Conservation (phyloP, 768 basidiomycete species). For the Tricholoma flavovirens region DNA sequence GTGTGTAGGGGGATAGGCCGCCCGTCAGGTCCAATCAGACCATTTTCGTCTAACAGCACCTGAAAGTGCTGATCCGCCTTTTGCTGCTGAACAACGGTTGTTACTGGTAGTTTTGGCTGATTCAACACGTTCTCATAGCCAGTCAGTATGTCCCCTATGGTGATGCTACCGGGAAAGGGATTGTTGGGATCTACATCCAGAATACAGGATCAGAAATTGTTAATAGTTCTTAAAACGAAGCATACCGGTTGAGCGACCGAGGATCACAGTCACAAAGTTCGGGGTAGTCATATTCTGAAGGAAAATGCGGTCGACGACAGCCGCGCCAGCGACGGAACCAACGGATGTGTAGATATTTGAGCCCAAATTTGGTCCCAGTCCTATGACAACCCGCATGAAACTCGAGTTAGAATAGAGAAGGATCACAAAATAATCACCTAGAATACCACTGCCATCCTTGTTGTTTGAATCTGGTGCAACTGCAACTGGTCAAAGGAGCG, state of each 20-base stretch:
- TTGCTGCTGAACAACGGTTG: constrained; percentile 25
- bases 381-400: constrained; percentile 33
- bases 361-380: constrained; percentile 58
- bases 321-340: constrained; percentile 35
- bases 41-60: constrained; percentile 53
- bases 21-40: constrained; percentile 59
- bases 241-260: constrained; percentile 48
- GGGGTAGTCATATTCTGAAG: constrained; percentile 48
- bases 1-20: constrained; percentile 39
- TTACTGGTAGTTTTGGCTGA: constrained; percentile 48
- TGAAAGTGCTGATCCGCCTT: constrained; percentile 58
- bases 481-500: constrained; percentile 30
- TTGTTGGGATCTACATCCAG: constrained; percentile 37
- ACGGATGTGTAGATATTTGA: constrained; percentile 39
- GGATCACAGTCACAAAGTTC: constrained; percentile 58
- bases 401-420: not conserved
- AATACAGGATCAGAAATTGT: not conserved
- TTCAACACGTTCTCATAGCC: constrained; percentile 43
- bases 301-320: constrained; percentile 64
- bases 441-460: constrained; percentile 25
- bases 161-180: constrained; percentile 52
- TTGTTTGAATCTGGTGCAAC: constrained; percentile 26
- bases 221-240: not conserved
- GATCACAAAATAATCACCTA: constrained; percentile 12
- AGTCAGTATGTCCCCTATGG: constrained; percentile 52